Evolutionary conservation across 345 rosid species (phyloP), one percentile per base, ranked within the genome.

Genomic region (Litchi chinensis): DNA sequence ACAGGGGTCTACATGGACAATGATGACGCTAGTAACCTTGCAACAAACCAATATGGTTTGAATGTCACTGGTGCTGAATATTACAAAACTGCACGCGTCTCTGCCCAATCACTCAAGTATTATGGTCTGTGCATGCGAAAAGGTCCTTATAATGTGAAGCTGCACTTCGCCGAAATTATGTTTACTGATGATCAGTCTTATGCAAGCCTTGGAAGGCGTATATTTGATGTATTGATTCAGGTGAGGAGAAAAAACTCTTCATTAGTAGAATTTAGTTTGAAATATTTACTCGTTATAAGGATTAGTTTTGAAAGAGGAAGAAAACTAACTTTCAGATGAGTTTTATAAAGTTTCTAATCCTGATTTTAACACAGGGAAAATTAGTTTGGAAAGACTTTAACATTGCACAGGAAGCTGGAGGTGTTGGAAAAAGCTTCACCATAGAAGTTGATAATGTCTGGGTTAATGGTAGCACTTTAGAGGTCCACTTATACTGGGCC

Each of bases 131-230:
- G 97, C 63, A 68, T 96, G 97, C 73, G 22, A 50, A 6, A 32
- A 8, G 94, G 92, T 48, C 82, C 85, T 69, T 96, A 94, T 71
- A 90, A 82, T 57, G 91, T 94, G 32, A 70, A 77, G 56, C 97
- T 96, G 44, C 93, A 94, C 81, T 96, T 96, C 79, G 94, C 99
- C 16, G 99, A 96, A 85, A 93, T 96, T 44, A 91, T 89, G 91
- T 94, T 75, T 75, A 73, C 95, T 2, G 21, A 87, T 71, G 88
- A 88, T 52, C 64, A 80, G 79, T 81, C 83, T 10, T 96, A 62
- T 77, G 81, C 64, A 64, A 96, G 99, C 85, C 80, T 88, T 8
- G 97, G 99, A 16, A 83, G 73, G 62, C 90, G 99, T 63, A 44
- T 86, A 37, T 96, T 96, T 65, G 98, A 96, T 74, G 89, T 93